Percentiles rank a stretch among this genome's conserved stretches.
phyloP scores from a whole-genome alignment of 176 grass and related monocot species.

The Saccharum officinarum region DNA sequence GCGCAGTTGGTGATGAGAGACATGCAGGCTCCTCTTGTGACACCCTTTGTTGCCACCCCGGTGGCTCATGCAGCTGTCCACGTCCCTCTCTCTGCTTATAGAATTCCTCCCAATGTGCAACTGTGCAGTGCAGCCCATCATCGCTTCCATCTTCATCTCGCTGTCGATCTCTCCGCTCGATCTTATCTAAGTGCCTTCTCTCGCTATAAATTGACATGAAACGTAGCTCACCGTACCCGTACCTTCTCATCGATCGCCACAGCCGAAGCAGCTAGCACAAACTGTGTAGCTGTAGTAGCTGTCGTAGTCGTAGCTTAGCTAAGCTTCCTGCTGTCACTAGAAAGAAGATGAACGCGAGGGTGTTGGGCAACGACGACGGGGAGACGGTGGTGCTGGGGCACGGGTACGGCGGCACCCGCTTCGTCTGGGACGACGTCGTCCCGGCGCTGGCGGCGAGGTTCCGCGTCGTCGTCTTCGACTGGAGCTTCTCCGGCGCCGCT shows the following conservation, averaged over 20 bases:
- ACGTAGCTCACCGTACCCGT: not conserved
- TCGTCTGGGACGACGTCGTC: conserved; percentile 66
- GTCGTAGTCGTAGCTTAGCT: not conserved
- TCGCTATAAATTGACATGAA: conserved; percentile 35
- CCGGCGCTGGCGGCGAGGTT: conserved; percentile 50
- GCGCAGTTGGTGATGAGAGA: conserved; percentile 16
- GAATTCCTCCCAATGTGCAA: not conserved
- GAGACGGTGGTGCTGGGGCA: conserved; percentile 72
- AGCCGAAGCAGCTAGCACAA: not conserved
- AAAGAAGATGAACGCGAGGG: conserved; percentile 39
- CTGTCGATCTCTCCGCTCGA: conserved; percentile 7
- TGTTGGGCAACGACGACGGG: conserved; percentile 29
- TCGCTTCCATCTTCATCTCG: not conserved
- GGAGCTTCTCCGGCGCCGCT: conserved; percentile 57
- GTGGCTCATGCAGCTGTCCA: conserved; percentile 43
- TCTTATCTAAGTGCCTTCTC: conserved; percentile 24
- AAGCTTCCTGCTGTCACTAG: not conserved
- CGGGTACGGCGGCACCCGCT: conserved; percentile 66
- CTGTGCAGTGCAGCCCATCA: not conserved
- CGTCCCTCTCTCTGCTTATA: not conserved
- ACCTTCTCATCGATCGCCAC: not conserved
- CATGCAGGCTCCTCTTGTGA: conserved; percentile 18
- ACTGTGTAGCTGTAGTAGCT: not conserved
- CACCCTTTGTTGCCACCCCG: conserved; percentile 34
- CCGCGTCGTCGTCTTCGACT: conserved; percentile 81